phyloP scores from a whole-genome alignment of 2,329 filamentous ascomycete species.

The Amauroascus verrucosus region DNA sequence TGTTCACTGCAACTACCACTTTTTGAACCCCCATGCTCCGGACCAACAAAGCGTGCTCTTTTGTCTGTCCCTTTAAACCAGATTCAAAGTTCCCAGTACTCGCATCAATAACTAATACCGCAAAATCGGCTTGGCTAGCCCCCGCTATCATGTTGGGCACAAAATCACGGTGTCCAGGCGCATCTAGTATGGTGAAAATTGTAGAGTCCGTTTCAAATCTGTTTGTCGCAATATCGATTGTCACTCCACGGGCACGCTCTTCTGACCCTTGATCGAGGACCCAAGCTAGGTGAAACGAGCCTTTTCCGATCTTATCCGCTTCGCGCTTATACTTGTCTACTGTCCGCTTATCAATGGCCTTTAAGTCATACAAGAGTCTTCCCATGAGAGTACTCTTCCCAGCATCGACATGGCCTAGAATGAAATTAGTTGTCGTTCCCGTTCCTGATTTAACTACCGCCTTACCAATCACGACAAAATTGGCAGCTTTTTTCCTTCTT shows the following conservation, averaged over 20 bases:
- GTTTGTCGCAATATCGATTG: slow-evolving; percentile 92
- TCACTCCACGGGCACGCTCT: slow-evolving; percentile 80
- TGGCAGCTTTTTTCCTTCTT: slow-evolving; percentile 67
- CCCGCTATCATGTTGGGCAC: slow-evolving; percentile 99
- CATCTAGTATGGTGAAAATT: slow-evolving; percentile 86
- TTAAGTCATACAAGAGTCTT: slow-evolving; percentile 76
- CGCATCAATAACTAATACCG: slow-evolving; percentile 86
- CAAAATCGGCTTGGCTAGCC: slow-evolving; percentile 90
- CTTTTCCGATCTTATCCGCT: slow-evolving; percentile 83
- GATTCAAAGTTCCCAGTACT: slow-evolving; percentile 86
- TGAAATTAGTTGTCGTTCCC: neutral
- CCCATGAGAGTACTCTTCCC: slow-evolving; percentile 98
- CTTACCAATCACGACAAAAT: slow-evolving; percentile 83
- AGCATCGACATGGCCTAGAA: slow-evolving; percentile 80
- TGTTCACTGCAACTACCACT: slow-evolving; percentile 87
- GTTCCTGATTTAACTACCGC: neutral
- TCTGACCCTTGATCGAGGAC: slow-evolving; percentile 87
- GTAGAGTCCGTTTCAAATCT: slow-evolving; percentile 84
- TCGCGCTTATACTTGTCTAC: slow-evolving; percentile 81
- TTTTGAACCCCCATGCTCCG: slow-evolving; percentile 83
- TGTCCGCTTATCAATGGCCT: slow-evolving; percentile 76
- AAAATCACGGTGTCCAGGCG: slow-evolving; percentile 89
- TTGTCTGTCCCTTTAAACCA: slow-evolving; percentile 84
- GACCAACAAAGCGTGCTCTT: slow-evolving; percentile 81
- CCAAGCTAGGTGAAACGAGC: slow-evolving; percentile 94